Conservation (phyloP, 2,329 filamentous ascomycete genomes). For the Colletotrichum ledebouriae region DNA sequence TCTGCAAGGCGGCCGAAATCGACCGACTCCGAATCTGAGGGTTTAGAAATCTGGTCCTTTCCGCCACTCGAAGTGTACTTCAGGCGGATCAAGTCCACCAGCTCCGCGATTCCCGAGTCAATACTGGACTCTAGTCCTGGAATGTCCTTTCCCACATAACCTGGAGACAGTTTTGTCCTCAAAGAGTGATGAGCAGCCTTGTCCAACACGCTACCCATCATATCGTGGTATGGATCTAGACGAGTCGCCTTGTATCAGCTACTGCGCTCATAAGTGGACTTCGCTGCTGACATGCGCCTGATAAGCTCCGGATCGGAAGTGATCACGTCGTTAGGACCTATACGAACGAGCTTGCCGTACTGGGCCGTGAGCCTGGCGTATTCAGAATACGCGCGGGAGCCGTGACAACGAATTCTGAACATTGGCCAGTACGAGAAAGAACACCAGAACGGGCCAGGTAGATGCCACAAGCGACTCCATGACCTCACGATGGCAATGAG, state of each 20-base stretch:
- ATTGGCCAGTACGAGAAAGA: constrained; percentile 30
- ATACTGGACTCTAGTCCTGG: constrained; percentile 40
- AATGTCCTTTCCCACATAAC: constrained; percentile 43
- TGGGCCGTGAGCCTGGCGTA: constrained; percentile 6
- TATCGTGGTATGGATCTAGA: constrained; percentile 59
- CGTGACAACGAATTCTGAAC: constrained; percentile 12
- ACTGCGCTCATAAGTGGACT: constrained; percentile 53
- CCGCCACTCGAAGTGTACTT: constrained; percentile 1
- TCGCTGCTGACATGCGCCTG: constrained; percentile 53
- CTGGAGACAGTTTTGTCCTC: constrained; percentile 38
- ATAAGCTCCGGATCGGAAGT: constrained; percentile 56
- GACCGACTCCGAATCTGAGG: constrained; percentile 15
- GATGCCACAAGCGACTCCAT: constrained; percentile 22
- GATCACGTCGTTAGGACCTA: constrained; percentile 58
- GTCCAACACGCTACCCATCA: constrained; percentile 44
- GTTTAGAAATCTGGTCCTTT: not conserved
- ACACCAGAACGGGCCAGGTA: constrained; percentile 21
- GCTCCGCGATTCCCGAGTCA: constrained; percentile 31
- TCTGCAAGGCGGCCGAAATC: constrained; percentile 43
- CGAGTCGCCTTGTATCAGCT: constrained; percentile 63
- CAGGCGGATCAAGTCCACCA: constrained; percentile 32
- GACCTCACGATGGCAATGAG: constrained; percentile 1
- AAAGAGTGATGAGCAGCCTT: constrained; percentile 40
- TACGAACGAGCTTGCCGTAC: constrained; percentile 51
- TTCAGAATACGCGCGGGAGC: constrained; percentile 19